Base-by-base conservation (phyloP, 176 grass and related monocot genomes). In the Poa pratensis region DNA sequence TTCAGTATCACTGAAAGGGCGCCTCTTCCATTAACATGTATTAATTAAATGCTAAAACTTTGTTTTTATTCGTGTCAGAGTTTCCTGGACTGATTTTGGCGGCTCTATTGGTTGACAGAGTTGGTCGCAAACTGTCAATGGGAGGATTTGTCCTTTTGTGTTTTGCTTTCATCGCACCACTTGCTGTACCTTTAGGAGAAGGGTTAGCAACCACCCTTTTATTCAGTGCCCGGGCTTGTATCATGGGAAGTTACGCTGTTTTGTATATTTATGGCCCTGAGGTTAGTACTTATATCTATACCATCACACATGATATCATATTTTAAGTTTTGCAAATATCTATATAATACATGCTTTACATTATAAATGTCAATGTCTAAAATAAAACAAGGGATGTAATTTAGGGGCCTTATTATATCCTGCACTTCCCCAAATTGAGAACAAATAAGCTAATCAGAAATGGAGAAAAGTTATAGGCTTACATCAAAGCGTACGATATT, bases 121-220 rank as follows among this genome's bases (percentile, higher is more conserved):
- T 94, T 80, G 94, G 94, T 62, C 89, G 94, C 12, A 94, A 82
- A 88, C 73, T 75, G 26, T 90, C 91, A 40, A 84, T 97, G 85
- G 89, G 69, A 3, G 60, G 55, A 14, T 88, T 97, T 80, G 68
- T 94, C 84, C 80, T 97, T 27, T 14, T 82, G 43, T 89, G 80
- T 24, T 82, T 90, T 82, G 69, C 19, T 73, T 92, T 90, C 49
- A 6, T 97, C 39, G 77, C 72, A 27, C 94, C 91, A 62, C 91
- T 96, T 65, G 61, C 88, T 61, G 22, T 76, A 54, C 50, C 87
- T 82, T 48, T 86, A 68, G 80, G 82, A 77, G 87, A 97, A 90
- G 87, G 51, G 48, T 28, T 90, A 80, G 80, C 78, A 92, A 92
- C 68, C 9, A 27, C 52, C 35, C 87, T 97, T 79, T 83, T 97